phyloP scores from a whole-genome alignment of 2,329 filamentous ascomycete species.

The Diaporthe velutina region DNA sequence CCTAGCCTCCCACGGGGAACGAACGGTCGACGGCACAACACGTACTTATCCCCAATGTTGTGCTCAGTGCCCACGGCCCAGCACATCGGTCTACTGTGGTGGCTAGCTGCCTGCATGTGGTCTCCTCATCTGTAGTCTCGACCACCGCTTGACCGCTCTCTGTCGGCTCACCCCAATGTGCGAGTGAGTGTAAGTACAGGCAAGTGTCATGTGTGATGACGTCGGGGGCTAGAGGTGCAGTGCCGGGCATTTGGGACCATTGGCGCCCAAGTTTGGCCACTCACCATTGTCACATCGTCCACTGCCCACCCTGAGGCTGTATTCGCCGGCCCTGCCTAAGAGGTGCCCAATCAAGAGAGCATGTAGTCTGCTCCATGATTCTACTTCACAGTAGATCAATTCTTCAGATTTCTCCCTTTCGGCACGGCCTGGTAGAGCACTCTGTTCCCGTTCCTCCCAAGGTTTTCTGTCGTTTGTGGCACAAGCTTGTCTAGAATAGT shows the following conservation, averaged over 20 bases:
- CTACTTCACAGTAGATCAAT: slow-evolving; percentile 15
- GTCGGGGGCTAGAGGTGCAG: slow-evolving; percentile 16
- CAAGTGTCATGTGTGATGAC: slow-evolving; percentile 29
- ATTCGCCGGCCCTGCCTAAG: slow-evolving; percentile 7
- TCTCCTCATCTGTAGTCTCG: too few species aligned
- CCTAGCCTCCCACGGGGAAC: not conserved
- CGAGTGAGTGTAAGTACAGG: not conserved
- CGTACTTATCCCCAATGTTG: not conserved
- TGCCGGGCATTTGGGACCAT: slow-evolving; percentile 1
- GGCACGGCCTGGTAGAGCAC: too few species aligned
- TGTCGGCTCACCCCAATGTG: not conserved
- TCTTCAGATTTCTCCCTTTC: not conserved
- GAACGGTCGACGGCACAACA: not conserved
- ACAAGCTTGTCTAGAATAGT: not conserved
- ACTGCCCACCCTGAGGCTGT: not conserved
- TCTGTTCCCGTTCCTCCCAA: too few species aligned
- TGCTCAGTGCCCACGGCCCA: not conserved
- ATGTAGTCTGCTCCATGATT: not conserved
- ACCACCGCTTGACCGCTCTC: slow-evolving; percentile 17
- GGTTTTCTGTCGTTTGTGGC: not conserved
- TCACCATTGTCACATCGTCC: slow-evolving; percentile 6
- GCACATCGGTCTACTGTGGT: not conserved
- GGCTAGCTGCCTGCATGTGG: too few species aligned
- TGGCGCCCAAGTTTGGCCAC: slow-evolving; percentile 13
- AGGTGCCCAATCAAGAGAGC: not conserved